A percentile compares a stretch with the other conserved stretches of the same genome.
Conservation (phyloP, 768 basidiomycete genomes). For the Megacollybia marginata region DNA sequence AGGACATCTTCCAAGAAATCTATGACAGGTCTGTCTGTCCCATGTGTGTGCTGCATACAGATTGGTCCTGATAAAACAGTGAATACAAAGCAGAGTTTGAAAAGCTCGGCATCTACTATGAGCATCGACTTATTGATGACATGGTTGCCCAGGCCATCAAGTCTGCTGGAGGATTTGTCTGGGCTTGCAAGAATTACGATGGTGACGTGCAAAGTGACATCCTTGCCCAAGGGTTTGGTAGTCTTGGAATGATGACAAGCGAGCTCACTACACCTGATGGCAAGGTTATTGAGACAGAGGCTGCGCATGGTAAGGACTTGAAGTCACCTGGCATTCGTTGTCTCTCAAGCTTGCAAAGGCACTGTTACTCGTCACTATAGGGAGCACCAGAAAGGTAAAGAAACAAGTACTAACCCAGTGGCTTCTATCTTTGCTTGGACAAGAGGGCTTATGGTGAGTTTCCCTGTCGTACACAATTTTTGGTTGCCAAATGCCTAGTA, state of each 20-base stretch:
- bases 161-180: conserved; percentile 86
- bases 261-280: conserved; percentile 96
- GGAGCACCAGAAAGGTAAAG: conserved; percentile 94
- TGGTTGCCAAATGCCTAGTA: too few relatives aligned
- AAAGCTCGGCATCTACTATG: conserved; percentile 73
- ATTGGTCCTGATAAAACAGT: conserved; percentile 18
- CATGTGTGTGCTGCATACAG: neutral
- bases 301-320: conserved; percentile 83
- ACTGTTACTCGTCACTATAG: conserved; percentile 97
- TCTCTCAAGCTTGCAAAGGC: conserved; percentile 23
- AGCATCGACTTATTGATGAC: conserved; percentile 95
- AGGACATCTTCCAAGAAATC: conserved; percentile 98
- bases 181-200: conserved; percentile 75
- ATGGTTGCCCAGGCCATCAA: conserved; percentile 99
- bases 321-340: conserved; percentile 4
- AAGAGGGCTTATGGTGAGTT: conserved; percentile 58
- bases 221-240: conserved; percentile 96
- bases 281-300: conserved; percentile 87
- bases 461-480: too few relatives aligned
- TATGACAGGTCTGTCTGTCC: conserved; percentile 51
- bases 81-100: conserved; percentile 71
- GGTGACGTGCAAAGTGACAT: conserved; percentile 89
- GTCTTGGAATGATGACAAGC: conserved; percentile 96
- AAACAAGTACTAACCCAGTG: conserved; percentile 98
- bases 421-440: conserved; percentile 99